Conservation (phyloP, 306 rosid species). For the Alnus rubra region DNA sequence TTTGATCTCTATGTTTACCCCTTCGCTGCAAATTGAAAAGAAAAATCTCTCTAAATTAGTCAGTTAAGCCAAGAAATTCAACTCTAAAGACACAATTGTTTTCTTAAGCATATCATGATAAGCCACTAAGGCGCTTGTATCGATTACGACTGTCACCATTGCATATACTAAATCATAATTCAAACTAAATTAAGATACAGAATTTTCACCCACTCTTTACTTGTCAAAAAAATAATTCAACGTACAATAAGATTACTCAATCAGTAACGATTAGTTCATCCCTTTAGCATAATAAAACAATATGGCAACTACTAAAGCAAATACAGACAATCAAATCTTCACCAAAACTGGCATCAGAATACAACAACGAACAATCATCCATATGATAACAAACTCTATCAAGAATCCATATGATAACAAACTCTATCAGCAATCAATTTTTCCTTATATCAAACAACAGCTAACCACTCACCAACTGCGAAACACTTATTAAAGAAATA, state of each 20-base stretch:
- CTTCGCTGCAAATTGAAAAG: slow-evolving; percentile 49
- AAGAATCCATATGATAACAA: not conserved
- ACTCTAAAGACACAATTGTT: not conserved
- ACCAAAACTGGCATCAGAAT: not conserved
- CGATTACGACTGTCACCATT: not conserved
- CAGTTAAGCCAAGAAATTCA: not conserved
- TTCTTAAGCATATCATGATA: not conserved
- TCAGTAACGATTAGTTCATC: not conserved
- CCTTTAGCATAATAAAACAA: not conserved
- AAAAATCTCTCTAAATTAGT: slow-evolving; percentile 14
- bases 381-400: too few relatives aligned
- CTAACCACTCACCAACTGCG: not conserved
- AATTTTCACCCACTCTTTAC: too few relatives aligned
- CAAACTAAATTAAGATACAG: too few relatives aligned
- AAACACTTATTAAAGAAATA: not conserved
- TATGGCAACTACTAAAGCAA: not conserved
- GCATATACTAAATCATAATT: not conserved
- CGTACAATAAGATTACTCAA: not conserved
- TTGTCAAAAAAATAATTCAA: too few relatives aligned
- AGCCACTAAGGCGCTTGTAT: not conserved
- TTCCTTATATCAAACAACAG: not conserved
- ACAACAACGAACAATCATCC: not conserved
- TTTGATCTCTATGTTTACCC: slow-evolving; percentile 32
- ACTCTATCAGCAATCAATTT: not conserved
- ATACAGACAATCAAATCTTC: not conserved